Conservation (phyloP, 768 basidiomycete species). For the Psilocybe tampanensis region DNA sequence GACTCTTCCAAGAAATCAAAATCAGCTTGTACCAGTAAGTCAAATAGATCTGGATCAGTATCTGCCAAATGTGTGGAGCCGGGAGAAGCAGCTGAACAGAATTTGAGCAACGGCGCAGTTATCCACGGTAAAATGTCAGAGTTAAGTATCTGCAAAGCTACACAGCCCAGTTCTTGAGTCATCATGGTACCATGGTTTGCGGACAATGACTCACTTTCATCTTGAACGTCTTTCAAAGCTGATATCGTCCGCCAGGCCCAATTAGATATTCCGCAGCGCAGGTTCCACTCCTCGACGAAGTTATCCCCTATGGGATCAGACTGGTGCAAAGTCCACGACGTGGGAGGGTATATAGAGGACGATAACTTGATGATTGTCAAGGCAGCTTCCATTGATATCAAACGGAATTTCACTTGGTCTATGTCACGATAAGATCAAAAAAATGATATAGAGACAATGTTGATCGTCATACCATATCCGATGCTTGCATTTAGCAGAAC, state of each 20-base stretch:
- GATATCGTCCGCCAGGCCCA: slow-evolving; percentile 83
- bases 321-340: slow-evolving; percentile 52
- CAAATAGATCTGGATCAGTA: slow-evolving; percentile 40
- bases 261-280: slow-evolving; percentile 64
- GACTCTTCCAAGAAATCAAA: slow-evolving; percentile 74
- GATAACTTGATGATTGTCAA: slow-evolving; percentile 70
- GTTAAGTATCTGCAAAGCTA: slow-evolving; percentile 61
- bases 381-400: slow-evolving; percentile 71
- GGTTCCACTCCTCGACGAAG: slow-evolving; percentile 61
- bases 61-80: slow-evolving; percentile 40
- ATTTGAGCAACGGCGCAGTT: slow-evolving; percentile 57
- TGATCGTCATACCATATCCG: slow-evolving; percentile 60
- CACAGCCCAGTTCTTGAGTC: not conserved
- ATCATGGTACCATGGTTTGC: not conserved
- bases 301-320: slow-evolving; percentile 21
- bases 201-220: slow-evolving; percentile 53
- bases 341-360: slow-evolving; percentile 71
- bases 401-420: slow-evolving; percentile 73
- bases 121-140: slow-evolving; percentile 67
- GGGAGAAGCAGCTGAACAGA: slow-evolving; percentile 54
- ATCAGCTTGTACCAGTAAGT: slow-evolving; percentile 60
- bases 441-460: not conserved
- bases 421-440: slow-evolving; percentile 4
- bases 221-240: slow-evolving; percentile 71
- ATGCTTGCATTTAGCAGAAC: slow-evolving; percentile 78